A percentile compares a stretch with the other conserved stretches of the same genome.
phyloP scores from a whole-genome alignment of 352 stramenopile species.

The Phytophthora kernoviae region DNA sequence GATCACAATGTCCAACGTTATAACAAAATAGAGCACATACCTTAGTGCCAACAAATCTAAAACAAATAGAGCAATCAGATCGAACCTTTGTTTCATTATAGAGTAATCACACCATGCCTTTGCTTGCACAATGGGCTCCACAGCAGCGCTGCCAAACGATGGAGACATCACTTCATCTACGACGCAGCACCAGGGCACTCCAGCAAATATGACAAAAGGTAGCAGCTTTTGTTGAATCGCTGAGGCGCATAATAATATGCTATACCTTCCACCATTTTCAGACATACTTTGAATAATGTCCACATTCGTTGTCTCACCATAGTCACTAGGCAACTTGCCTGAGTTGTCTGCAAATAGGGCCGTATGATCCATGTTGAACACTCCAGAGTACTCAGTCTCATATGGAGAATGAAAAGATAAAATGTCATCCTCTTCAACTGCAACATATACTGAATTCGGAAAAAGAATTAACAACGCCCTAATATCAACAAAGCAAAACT shows the following conservation, averaged over 20 bases:
- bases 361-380: constrained; percentile 13
- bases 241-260: constrained; percentile 4
- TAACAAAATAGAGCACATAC: too few species aligned
- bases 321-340: background rate
- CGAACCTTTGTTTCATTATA: too few species aligned
- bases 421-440: too few species aligned
- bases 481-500: too few species aligned
- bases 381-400: background rate
- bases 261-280: background rate
- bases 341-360: constrained; percentile 9
- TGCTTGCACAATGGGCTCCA: background rate
- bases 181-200: background rate
- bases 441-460: too few species aligned
- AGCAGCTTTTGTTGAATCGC: background rate
- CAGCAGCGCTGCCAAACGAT: background rate
- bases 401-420: background rate
- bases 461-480: too few species aligned
- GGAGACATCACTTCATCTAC: background rate
- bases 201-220: constrained; percentile 5
- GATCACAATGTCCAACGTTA: too few species aligned
- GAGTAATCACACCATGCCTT: constrained; percentile 7
- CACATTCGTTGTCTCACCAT: background rate
- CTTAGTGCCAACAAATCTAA: too few species aligned
- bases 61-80: too few species aligned
- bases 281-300: constrained; percentile 7